Evolutionary conservation across 768 basidiomycete genomes (phyloP).

Genomic region (Suillus placidus): DNA sequence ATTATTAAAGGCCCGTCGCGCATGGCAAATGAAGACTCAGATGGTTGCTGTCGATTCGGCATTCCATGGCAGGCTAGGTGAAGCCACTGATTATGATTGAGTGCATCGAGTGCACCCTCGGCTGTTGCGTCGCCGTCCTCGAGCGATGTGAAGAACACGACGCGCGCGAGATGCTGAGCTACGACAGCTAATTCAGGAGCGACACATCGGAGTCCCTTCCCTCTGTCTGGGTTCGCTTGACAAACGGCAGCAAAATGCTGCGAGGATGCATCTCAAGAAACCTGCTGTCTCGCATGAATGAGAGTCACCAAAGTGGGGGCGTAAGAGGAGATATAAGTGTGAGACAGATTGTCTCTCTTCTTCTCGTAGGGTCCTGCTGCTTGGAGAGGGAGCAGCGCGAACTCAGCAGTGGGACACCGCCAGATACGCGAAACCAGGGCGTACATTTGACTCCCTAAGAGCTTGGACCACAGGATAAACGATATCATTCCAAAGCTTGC

Average conservation of each 20-base stretch:
- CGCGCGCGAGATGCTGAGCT: background rate
- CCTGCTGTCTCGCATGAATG: background rate
- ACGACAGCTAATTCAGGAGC: background rate
- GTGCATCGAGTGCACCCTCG: background rate
- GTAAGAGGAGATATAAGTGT: background rate
- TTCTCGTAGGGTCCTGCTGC: background rate
- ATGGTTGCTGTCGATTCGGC: background rate
- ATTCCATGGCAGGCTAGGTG: background rate
- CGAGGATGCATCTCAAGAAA: background rate
- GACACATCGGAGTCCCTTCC: background rate
- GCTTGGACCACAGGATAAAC: no score
- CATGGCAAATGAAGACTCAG: background rate
- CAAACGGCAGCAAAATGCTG: background rate
- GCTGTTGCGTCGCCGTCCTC: background rate
- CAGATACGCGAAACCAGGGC: background rate
- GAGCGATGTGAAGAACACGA: background rate
- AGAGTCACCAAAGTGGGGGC: background rate
- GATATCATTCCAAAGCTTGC: background rate
- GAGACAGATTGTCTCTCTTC: background rate
- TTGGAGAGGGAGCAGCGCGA: background rate
- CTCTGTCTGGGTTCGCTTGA: background rate
- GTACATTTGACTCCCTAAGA: background rate
- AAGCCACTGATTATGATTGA: background rate
- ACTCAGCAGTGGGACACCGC: background rate
- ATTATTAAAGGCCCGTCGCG: background rate